phyloP scores from a whole-genome alignment of 2,329 filamentous ascomycete species.

The Monosporascus sp. region DNA sequence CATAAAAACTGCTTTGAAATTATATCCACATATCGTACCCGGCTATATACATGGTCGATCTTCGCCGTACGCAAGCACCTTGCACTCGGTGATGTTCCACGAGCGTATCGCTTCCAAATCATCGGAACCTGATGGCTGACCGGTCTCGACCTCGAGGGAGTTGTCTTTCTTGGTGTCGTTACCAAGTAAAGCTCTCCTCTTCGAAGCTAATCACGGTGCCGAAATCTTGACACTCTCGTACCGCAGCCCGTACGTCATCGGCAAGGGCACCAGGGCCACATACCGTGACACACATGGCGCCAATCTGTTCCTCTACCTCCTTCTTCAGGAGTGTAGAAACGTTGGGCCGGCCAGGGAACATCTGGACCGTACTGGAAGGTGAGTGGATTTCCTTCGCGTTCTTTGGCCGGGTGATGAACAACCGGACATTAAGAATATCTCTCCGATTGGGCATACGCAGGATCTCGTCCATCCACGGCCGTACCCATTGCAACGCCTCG shows the following conservation, averaged over 20 bases:
- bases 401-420: constrained; percentile 86
- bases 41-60: not conserved
- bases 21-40: not conserved
- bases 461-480: constrained; percentile 74
- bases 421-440: constrained; percentile 77
- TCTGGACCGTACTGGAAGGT: constrained; percentile 75
- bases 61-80: not conserved
- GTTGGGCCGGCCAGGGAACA: constrained; percentile 87
- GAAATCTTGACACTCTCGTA: constrained; percentile 57
- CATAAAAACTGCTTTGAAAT: not conserved
- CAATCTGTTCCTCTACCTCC: constrained; percentile 76
- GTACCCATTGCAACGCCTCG: constrained; percentile 88
- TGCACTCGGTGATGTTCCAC: not conserved
- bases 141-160: not conserved
- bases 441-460: constrained; percentile 74
- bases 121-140: not conserved
- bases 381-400: constrained; percentile 77
- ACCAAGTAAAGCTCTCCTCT: constrained; percentile 73
- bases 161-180: constrained; percentile 8
- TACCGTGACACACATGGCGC: constrained; percentile 82
- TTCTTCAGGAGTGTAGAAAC: constrained; percentile 71
- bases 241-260: constrained; percentile 68
- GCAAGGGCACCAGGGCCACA: constrained; percentile 71
- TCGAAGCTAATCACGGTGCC: constrained; percentile 64
- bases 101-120: no score